Evolutionary conservation across 2,329 filamentous ascomycete genomes (phyloP).

Genomic region (Neoascochyta sp.): DNA sequence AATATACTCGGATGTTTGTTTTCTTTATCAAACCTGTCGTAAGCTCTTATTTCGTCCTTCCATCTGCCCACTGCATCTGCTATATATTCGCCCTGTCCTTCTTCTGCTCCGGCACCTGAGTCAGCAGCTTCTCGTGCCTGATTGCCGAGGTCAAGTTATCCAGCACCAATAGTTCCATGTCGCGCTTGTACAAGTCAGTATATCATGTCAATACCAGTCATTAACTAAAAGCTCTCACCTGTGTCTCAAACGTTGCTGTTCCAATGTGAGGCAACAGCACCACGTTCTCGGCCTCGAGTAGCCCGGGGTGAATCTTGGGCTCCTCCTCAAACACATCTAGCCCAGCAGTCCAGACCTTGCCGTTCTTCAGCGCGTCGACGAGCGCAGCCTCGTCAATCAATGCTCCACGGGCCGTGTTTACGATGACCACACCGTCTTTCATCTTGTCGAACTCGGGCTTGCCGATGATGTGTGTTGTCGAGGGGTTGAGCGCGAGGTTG

Average conservation of each 20-base stretch:
- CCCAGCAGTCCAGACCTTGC: constrained; percentile 53
- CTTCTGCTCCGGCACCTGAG: constrained; percentile 60
- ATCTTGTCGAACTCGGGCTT: constrained; percentile 50
- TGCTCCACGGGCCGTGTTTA: constrained; percentile 57
- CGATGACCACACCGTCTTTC: constrained; percentile 55
- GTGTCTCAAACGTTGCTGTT: constrained; percentile 58
- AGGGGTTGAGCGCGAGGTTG: constrained; percentile 51
- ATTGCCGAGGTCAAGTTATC: constrained; percentile 56
- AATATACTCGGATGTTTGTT: no score
- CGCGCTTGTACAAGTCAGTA: constrained; percentile 35
- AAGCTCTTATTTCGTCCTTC: no score
- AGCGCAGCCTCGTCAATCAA: constrained; percentile 56
- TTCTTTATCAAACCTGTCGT: no score
- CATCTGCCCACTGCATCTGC: no score
- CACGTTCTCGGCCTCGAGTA: constrained; percentile 48
- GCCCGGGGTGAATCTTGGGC: constrained; percentile 51
- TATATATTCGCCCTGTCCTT: constrained; percentile 31
- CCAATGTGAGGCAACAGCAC: constrained; percentile 60
- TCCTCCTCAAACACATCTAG: constrained; percentile 59
- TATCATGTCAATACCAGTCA: background rate
- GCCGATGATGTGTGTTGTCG: constrained; percentile 53
- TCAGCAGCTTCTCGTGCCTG: constrained; percentile 55
- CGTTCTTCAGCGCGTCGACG: constrained; percentile 51
- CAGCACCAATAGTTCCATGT: constrained; percentile 59
- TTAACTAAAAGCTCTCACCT: constrained; percentile 34